Evolutionary conservation across 257 asterid species (phyloP).

Genomic region (Jaltomata sinuosa): DNA sequence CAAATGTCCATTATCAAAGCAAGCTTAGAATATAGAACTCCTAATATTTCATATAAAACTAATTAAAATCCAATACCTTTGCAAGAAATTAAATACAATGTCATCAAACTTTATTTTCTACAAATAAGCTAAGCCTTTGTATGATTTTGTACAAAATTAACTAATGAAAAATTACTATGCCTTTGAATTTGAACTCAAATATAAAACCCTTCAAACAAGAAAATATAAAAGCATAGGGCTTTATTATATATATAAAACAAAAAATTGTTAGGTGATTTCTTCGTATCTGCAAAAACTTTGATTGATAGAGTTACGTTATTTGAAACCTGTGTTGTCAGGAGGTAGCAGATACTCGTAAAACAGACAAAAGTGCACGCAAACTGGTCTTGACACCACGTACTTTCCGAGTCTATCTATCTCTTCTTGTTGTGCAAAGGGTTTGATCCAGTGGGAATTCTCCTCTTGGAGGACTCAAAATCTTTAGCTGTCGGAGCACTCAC

Average conservation of each 20-base stretch:
- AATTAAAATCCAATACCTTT: neutral
- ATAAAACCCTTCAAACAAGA: neutral
- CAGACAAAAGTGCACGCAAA: neutral
- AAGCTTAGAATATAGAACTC: neutral
- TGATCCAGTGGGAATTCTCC: conserved; percentile 7
- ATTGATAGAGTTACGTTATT: neutral
- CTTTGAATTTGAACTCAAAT: too few relatives aligned
- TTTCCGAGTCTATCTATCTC: too few relatives aligned
- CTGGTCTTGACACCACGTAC: too few relatives aligned
- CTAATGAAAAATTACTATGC: too few relatives aligned
- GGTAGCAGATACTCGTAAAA: neutral
- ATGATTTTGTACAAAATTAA: neutral
- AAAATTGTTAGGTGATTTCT: neutral
- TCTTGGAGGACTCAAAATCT: neutral
- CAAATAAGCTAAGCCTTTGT: neutral
- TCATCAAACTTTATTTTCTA: neutral
- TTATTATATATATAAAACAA: neutral
- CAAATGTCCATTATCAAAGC: neutral
- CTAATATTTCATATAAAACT: neutral
- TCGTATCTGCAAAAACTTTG: neutral
- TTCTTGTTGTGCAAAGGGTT: conserved; percentile 5
- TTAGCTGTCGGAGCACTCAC: neutral
- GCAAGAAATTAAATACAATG: neutral
- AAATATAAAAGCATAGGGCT: neutral
- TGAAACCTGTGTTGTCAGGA: neutral